Evolutionary conservation across 441 rosid genomes (phyloP).

Genomic region (Monsonia emarginata): DNA sequence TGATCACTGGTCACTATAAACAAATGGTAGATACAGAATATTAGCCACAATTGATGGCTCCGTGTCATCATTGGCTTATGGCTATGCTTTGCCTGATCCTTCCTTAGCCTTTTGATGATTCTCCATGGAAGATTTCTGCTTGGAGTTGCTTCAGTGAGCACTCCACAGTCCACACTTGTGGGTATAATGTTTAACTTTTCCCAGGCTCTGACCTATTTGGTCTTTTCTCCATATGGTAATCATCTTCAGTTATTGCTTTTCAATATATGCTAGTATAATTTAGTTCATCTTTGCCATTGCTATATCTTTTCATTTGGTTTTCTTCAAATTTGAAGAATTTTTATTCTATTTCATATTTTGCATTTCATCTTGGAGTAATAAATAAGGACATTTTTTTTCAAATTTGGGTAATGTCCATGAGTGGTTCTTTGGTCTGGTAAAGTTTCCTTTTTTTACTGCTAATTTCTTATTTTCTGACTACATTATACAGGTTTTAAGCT

Average conservation of each 20-base stretch:
- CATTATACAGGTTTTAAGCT: conserved; percentile 49
- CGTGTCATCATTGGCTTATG: not conserved
- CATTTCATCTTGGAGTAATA: not conserved
- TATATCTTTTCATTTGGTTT: not conserved
- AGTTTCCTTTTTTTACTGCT: not conserved
- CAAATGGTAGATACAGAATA: not conserved
- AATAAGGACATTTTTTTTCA: no score
- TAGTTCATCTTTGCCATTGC: not conserved
- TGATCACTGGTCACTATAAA: not conserved
- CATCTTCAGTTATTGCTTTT: not conserved
- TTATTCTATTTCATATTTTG: no score
- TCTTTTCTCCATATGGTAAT: not conserved
- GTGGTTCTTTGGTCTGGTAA: not conserved
- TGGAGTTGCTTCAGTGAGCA: not conserved
- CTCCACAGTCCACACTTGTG: not conserved
- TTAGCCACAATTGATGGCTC: not conserved
- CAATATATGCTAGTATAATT: not conserved
- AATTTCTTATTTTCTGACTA: not conserved
- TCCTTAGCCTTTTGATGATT: not conserved
- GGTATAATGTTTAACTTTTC: no score
- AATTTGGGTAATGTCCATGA: no score
- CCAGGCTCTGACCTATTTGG: no score
- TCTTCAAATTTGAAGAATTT: not conserved
- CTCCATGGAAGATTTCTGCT: not conserved
- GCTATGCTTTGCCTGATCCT: not conserved